Conservation (phyloP, 106 monocot species). For the Apostasia ramifera region DNA sequence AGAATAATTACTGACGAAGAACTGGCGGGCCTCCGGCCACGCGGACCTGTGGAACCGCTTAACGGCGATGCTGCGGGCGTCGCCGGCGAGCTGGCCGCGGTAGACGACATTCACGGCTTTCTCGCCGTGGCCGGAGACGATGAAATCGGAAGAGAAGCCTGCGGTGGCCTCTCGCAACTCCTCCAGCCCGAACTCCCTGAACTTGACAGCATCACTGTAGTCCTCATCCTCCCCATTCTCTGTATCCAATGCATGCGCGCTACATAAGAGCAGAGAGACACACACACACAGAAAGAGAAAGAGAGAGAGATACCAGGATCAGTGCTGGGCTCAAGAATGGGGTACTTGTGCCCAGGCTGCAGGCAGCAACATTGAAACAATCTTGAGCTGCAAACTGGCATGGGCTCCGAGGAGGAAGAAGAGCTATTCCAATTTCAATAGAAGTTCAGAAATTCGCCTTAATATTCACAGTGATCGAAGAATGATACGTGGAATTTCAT, state of each 20-base stretch:
- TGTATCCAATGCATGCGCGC: constrained; percentile 1
- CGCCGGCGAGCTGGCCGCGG: constrained; percentile 39
- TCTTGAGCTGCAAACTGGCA: constrained; percentile 30
- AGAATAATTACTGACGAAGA: constrained; percentile 35
- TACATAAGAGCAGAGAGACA: no score
- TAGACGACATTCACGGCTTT: constrained; percentile 95
- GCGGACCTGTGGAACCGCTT: constrained; percentile 80
- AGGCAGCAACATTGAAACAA: constrained; percentile 41
- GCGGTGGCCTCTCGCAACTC: constrained; percentile 78
- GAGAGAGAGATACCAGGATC: constrained; percentile 11
- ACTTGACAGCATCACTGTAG: constrained; percentile 20
- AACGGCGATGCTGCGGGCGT: constrained; percentile 52
- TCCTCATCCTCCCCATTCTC: constrained; percentile 29
- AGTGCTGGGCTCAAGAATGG: constrained; percentile 11
- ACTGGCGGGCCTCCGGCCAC: constrained; percentile 86
- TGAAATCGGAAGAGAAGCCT: constrained; percentile 58
- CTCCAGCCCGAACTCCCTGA: constrained; percentile 63
- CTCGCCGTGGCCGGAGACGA: constrained; percentile 96
- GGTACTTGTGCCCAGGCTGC: constrained; percentile 19
- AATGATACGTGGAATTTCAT: no score
- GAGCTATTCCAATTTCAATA: no score
- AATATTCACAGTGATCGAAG: no score
- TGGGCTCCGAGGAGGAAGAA: no score
- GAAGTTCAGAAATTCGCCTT: no score
- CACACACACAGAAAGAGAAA: background rate